Base-by-base conservation (phyloP, 2,329 filamentous ascomycete species). In the Neurospora sp. region DNA sequence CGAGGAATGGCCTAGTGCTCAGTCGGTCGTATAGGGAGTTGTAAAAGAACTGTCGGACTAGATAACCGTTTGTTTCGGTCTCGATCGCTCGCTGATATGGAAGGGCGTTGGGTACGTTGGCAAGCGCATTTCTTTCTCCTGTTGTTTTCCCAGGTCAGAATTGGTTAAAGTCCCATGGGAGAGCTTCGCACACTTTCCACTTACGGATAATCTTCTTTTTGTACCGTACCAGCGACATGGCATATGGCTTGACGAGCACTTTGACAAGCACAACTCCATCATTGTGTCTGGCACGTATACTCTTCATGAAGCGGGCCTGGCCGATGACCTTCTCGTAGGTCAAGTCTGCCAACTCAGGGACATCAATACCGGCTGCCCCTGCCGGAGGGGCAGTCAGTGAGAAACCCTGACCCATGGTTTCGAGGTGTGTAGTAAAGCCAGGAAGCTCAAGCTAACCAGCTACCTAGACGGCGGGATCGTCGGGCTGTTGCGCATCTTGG, bases 11-110 rank as follows among this genome's bases (percentile, higher is more conserved):
- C 8, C 96, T 89, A 8, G 96, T 99, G 80, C 96, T 97, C 80
- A 99, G 89, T 69, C 96, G 92, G 82, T 99, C 96, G 82, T 99
- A 99, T 4, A 99, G 86, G 33, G 96, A 98, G 83, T 92, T 97
- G 81, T 98, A 96, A 71, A 98, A 89, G 78, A 92, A 98, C 80
- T 98, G 96, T 68, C 96, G 91, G 70, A 97, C 92, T 23, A 99
- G 87, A 78, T 97, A 97, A 66, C 94, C 96, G 77, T 94, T 94
- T 62, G 90, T 94, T 72, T 92, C 90, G 12, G 94, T 97, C 81
- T 99, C 96, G 76, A 97, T 86, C 71, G 97, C 90, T 72, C 93
- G 89, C 79, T 97, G 92, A 81, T 97, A 98, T 68, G 89, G 88
- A 71, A 99, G 84, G 66, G 93, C 93, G 82, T 99, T 99, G 38